Evolutionary conservation across 495 filamentous ascomycete species (phyloP).

Genomic region (Tuber indicum): DNA sequence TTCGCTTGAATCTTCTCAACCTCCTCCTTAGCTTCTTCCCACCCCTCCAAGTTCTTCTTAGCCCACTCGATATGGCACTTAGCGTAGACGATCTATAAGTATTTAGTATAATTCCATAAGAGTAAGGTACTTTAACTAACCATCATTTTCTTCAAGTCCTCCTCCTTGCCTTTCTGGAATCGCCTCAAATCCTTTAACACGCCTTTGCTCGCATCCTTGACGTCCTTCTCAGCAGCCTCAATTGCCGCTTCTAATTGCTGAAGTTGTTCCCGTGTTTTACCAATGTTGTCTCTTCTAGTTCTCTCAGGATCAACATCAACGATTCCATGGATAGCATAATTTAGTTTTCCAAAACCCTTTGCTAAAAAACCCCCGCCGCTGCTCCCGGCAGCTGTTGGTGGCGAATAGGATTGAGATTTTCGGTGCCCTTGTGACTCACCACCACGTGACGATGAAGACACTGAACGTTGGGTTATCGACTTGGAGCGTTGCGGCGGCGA

Average conservation of each 20-base stretch:
- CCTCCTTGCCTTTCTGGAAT: slow-evolving; percentile 91
- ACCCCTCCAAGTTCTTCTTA: slow-evolving; percentile 90
- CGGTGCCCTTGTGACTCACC: slow-evolving; percentile 22
- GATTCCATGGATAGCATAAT: slow-evolving; percentile 90
- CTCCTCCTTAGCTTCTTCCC: slow-evolving; percentile 92
- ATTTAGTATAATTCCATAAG: slow-evolving; percentile 6
- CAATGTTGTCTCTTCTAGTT: slow-evolving; percentile 85
- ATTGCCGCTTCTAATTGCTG: slow-evolving; percentile 80
- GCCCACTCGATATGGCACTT: slow-evolving; percentile 96
- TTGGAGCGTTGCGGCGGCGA: slow-evolving; percentile 51
- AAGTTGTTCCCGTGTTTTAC: slow-evolving; percentile 77
- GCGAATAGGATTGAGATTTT: slow-evolving; percentile 33
- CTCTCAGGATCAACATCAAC: slow-evolving; percentile 92
- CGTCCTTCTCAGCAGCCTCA: slow-evolving; percentile 77
- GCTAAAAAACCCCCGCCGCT: slow-evolving; percentile 37
- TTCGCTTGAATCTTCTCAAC: slow-evolving; percentile 73
- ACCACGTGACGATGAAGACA: slow-evolving; percentile 39
- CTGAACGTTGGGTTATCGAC: slow-evolving; percentile 37
- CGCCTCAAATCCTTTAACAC: slow-evolving; percentile 82
- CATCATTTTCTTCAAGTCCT: slow-evolving; percentile 90
- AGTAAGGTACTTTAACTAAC: slow-evolving; percentile 50
- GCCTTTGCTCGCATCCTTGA: slow-evolving; percentile 78
- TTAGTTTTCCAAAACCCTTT: slow-evolving; percentile 90
- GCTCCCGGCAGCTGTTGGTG: slow-evolving; percentile 19
- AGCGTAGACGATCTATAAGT: slow-evolving; percentile 74